Evolutionary conservation across 495 filamentous ascomycete species (phyloP).

Genomic region (Thozetella sp.): DNA sequence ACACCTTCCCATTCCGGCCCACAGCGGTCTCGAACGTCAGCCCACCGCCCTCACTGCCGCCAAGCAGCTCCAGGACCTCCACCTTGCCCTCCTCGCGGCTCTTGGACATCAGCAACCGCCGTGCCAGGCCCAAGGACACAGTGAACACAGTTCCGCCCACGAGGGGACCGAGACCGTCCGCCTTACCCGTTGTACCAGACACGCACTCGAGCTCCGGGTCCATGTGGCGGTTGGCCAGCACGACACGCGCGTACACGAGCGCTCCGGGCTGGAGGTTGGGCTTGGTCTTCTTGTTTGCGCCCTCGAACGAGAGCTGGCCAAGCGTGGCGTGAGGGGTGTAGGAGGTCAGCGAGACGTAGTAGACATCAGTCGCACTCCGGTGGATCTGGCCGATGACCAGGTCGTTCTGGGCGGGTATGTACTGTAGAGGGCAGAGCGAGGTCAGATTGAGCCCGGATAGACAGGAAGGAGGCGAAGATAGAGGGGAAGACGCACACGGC

Average conservation of each 20-base stretch:
- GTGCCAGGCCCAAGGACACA: slow-evolving; percentile 77
- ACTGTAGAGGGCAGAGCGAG: slow-evolving; percentile 48
- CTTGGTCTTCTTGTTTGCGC: slow-evolving; percentile 87
- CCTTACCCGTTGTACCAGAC: slow-evolving; percentile 81
- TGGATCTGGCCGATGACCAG: slow-evolving; percentile 83
- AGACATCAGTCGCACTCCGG: slow-evolving; percentile 73
- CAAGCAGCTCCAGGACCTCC: slow-evolving; percentile 83
- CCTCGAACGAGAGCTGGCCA: slow-evolving; percentile 87
- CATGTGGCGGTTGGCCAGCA: slow-evolving; percentile 74
- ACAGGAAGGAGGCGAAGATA: not conserved
- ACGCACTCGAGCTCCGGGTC: slow-evolving; percentile 91
- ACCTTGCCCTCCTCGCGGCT: slow-evolving; percentile 66
- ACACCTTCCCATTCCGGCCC: slow-evolving; percentile 90
- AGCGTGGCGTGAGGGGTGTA: slow-evolving; percentile 76
- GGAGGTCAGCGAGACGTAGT: slow-evolving; percentile 59
- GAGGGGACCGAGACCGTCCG: slow-evolving; percentile 84
- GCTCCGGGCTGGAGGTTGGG: slow-evolving; percentile 73
- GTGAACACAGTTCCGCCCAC: slow-evolving; percentile 86
- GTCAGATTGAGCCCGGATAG: not conserved
- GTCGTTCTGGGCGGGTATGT: slow-evolving; percentile 76
- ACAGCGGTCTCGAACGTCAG: slow-evolving; percentile 91
- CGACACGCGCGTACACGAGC: slow-evolving; percentile 84
- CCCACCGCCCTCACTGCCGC: slow-evolving; percentile 67
- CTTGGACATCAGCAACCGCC: slow-evolving; percentile 69
- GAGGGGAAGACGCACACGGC: slow-evolving; percentile 50